phyloP scores from a whole-genome alignment of 2,329 filamentous ascomycete genomes.

The Aspergillus tanneri region DNA sequence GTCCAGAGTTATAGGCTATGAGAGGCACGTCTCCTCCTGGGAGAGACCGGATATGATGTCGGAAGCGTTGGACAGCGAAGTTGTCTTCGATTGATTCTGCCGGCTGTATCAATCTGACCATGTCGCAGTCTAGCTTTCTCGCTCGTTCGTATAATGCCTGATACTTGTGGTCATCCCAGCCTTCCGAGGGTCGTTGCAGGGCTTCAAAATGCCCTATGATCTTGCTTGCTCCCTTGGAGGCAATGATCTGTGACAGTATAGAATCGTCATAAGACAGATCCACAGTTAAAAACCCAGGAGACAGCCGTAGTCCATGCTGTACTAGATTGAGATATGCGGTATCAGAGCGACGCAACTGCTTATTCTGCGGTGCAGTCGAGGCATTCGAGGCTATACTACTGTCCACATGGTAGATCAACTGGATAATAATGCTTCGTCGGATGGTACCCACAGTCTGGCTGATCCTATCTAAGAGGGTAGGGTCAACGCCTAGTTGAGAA shows the following conservation, averaged over 20 bases:
- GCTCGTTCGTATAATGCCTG: constrained; percentile 59
- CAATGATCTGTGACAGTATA: constrained; percentile 52
- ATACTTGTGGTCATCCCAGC: constrained; percentile 60
- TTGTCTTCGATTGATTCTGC: constrained; percentile 62
- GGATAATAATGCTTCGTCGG: constrained; percentile 61
- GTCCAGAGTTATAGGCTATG: constrained; percentile 65
- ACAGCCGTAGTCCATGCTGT: constrained; percentile 60
- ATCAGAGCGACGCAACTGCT: constrained; percentile 26
- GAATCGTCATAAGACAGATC: constrained; percentile 59
- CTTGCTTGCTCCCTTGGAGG: constrained; percentile 56
- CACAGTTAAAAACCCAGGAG: constrained; percentile 62
- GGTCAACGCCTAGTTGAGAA: constrained; percentile 33
- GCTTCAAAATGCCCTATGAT: constrained; percentile 60
- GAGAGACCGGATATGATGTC: constrained; percentile 49
- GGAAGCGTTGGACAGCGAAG: constrained; percentile 58
- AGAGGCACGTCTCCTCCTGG: constrained; percentile 52
- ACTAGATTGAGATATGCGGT: constrained; percentile 57
- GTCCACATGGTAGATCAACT: constrained; percentile 56
- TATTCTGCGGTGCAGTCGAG: constrained; percentile 25
- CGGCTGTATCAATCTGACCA: constrained; percentile 61
- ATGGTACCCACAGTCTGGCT: constrained; percentile 61
- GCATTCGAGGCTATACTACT: constrained; percentile 21
- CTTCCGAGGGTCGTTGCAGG: constrained; percentile 40
- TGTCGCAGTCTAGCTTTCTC: constrained; percentile 57
- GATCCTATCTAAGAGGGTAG: constrained; percentile 50